Conservation (phyloP, 768 basidiomycete genomes). For the Leucocoprinus birnbaumii region DNA sequence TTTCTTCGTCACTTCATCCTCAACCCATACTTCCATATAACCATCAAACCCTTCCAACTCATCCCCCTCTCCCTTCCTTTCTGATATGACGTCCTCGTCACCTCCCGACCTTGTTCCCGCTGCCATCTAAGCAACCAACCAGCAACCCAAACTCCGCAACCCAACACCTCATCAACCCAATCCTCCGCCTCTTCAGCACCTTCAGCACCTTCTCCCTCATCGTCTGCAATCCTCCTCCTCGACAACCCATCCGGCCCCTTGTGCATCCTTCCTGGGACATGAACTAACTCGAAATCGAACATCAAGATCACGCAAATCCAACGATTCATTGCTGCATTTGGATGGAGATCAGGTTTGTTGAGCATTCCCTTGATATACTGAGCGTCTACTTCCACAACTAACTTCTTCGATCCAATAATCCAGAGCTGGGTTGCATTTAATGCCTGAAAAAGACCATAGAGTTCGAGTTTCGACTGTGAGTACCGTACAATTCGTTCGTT, state of each 20-base stretch:
- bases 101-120: not conserved
- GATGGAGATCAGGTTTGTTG: conserved; percentile 33
- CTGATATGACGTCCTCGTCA: not conserved
- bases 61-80: not conserved
- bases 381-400: conserved; percentile 35
- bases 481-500: conserved; percentile 28
- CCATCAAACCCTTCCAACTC: not conserved
- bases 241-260: conserved; percentile 38
- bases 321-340: conserved; percentile 33
- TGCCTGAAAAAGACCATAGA: conserved; percentile 32
- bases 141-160: conserved; percentile 4
- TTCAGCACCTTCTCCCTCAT: conserved; percentile 11
- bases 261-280: conserved; percentile 31
- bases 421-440: conserved; percentile 11
- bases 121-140: not conserved
- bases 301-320: conserved; percentile 38
- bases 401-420: conserved; percentile 19
- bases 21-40: not conserved
- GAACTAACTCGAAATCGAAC: conserved; percentile 33
- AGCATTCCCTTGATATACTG: conserved; percentile 42
- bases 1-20: not conserved
- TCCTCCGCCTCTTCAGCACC: conserved; percentile 20
- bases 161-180: conserved; percentile 19
- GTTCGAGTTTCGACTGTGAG: conserved; percentile 36
- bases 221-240: conserved; percentile 16